A percentile compares a stretch with the other conserved stretches of the same genome.
These are phyloP conservation scores for Terfezia boudieri DNA, from an alignment of 495 filamentous ascomycete species.

Conservation along the genomic window DNA sequence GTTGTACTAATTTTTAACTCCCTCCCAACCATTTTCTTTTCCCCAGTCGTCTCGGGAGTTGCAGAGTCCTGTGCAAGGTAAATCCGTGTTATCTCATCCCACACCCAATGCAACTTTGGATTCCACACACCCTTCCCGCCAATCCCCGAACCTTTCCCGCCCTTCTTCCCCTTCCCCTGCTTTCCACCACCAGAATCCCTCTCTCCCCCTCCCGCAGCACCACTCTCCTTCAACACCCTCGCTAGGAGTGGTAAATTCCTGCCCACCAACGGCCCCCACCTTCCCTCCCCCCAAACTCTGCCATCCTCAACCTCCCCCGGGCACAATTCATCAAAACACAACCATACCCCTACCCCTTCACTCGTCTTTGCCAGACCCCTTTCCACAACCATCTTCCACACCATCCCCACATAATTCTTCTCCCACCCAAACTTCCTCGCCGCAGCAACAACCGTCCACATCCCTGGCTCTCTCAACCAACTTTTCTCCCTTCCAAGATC, in stretches of 20 bases:
- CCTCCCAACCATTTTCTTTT: conserved; percentile 14
- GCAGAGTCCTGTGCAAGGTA: conserved; percentile 21
- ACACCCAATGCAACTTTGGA: conserved; percentile 66
- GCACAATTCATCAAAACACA: neutral
- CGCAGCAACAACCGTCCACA: conserved; percentile 30
- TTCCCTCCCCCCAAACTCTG: neutral
- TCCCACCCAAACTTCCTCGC: neutral
- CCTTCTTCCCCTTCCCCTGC: neutral
- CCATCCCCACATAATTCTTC: neutral
- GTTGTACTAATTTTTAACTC: neutral
- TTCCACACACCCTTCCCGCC: conserved; percentile 36
- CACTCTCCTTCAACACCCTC: neutral
- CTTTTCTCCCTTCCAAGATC: conserved; percentile 41
- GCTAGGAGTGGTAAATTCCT: neutral
- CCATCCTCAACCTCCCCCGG: neutral
- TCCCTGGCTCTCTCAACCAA: conserved; percentile 77
- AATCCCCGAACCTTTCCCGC: neutral
- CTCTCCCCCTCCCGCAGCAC: neutral
- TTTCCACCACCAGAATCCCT: neutral
- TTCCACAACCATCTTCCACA: conserved; percentile 24
- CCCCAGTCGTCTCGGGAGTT: neutral
- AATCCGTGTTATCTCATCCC: conserved; percentile 46
- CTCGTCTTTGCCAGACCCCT: conserved; percentile 26
- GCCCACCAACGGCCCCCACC: neutral
- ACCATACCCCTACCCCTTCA: neutral